Percentiles rank a stretch among this genome's conserved stretches.
These are phyloP conservation scores for Zalerion maritima DNA, from an alignment of 495 filamentous ascomycete species.

Conservation along the genomic window DNA sequence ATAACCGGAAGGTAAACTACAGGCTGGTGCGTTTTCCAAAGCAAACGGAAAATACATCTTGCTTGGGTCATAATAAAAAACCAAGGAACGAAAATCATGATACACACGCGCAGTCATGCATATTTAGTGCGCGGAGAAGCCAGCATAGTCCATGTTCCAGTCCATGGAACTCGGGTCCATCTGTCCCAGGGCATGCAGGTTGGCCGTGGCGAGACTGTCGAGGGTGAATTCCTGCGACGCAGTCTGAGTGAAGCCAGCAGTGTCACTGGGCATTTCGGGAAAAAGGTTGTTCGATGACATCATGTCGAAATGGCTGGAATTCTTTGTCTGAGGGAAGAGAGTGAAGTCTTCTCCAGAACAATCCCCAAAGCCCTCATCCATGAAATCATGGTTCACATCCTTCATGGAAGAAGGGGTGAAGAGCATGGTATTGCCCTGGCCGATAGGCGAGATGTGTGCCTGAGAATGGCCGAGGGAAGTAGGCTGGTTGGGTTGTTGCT, in stretches of 20 bases:
- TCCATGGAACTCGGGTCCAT: too few species aligned
- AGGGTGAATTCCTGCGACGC: constrained; percentile 4
- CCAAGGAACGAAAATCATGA: too few species aligned
- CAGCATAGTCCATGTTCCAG: too few species aligned
- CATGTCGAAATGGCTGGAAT: constrained; percentile 11
- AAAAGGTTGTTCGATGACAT: too few species aligned
- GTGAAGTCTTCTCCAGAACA: constrained; percentile 31
- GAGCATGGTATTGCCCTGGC: constrained; percentile 48
- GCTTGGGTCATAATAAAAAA: too few species aligned
- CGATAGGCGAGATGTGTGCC: constrained; percentile 45
- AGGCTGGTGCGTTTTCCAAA: too few species aligned
- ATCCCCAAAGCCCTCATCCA: constrained; percentile 25
- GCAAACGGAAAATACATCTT: too few species aligned
- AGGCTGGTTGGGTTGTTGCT: constrained; percentile 14
- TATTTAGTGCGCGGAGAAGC: too few species aligned
- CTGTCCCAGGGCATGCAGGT: too few species aligned
- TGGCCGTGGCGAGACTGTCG: too few species aligned
- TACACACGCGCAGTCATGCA: too few species aligned
- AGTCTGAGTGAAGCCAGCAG: constrained; percentile 5
- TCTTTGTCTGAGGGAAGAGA: constrained; percentile 22
- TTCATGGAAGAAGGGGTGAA: constrained; percentile 42
- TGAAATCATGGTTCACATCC: constrained; percentile 32
- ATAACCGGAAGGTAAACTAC: too few species aligned
- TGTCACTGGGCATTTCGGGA: constrained; percentile 3
- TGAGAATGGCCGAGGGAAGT: constrained; percentile 19